Conservation (phyloP, 1,284 basidiomycete species). For the Afroboletus lepidellus region DNA sequence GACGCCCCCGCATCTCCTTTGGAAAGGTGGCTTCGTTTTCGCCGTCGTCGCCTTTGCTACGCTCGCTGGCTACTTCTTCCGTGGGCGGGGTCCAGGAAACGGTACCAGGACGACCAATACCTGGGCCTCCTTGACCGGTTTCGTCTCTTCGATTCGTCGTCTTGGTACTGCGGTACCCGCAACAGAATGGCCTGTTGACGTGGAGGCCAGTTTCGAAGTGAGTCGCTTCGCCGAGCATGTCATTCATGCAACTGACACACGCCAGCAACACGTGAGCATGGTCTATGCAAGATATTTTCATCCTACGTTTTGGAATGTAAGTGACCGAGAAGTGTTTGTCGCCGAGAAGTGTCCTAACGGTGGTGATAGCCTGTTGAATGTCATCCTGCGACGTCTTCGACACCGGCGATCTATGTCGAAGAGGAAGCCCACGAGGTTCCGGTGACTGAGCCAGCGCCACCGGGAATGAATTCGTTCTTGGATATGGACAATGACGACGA, state of each 20-base stretch:
- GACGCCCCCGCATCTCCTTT: slow-evolving; percentile 6
- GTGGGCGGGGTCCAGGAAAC: slow-evolving; percentile 1
- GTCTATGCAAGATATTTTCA: slow-evolving; percentile 26
- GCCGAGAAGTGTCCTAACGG: not conserved
- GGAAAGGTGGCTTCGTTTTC: slow-evolving; percentile 22
- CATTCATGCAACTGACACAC: not conserved
- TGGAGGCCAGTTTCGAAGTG: slow-evolving; percentile 18
- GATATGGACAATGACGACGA: slow-evolving; percentile 13
- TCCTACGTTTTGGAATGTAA: slow-evolving; percentile 26
- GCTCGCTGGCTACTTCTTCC: slow-evolving; percentile 18
- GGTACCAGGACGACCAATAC: not conserved
- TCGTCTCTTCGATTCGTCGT: slow-evolving; percentile 14
- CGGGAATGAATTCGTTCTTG: slow-evolving; percentile 19
- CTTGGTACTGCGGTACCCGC: not conserved
- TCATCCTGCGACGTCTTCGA: slow-evolving; percentile 15
- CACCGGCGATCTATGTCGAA: slow-evolving; percentile 25
- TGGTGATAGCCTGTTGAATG: slow-evolving; percentile 16
- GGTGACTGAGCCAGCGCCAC: not conserved
- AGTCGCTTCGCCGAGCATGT: not conserved
- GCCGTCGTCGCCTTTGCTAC: slow-evolving; percentile 17
- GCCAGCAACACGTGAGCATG: slow-evolving; percentile 20
- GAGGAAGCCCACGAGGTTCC: slow-evolving; percentile 14
- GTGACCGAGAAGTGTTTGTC: not conserved
- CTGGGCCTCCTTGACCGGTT: slow-evolving; percentile 9
- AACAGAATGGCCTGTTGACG: not conserved